phyloP scores from a whole-genome alignment of 1,139 yeast species.

The Diutina siamensis region DNA sequence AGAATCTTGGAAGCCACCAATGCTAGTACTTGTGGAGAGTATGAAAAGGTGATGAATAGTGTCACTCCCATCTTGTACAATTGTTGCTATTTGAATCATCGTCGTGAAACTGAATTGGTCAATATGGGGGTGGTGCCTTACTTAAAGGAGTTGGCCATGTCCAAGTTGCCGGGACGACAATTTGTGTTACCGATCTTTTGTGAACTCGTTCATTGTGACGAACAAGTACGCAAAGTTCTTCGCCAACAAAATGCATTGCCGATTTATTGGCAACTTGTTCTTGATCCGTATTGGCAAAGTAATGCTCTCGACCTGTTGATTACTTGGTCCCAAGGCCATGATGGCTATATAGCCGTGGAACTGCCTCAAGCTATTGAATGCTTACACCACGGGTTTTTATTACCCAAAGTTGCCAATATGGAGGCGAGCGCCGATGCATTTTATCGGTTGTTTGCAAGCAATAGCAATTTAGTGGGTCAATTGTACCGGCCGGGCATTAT shows the following conservation, averaged over 20 bases:
- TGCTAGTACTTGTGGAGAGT: conserved; percentile 17
- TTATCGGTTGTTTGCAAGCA: conserved; percentile 20
- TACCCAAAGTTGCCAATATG: conserved; percentile 28
- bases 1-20: conserved; percentile 20
- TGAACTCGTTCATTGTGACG: conserved; percentile 45
- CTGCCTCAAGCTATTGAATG: conserved; percentile 21
- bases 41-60: conserved; percentile 31
- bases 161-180: conserved; percentile 44
- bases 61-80: conserved; percentile 39
- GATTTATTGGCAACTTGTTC: conserved; percentile 35
- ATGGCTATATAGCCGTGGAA: conserved; percentile 15
- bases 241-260: conserved; percentile 30
- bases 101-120: conserved; percentile 42
- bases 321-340: conserved; percentile 26
- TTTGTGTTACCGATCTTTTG: conserved; percentile 53
- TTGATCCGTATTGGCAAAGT: conserved; percentile 62
- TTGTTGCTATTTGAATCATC: conserved; percentile 46
- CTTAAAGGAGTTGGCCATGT: conserved; percentile 32
- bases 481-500: conserved; percentile 21
- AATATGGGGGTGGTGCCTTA: conserved; percentile 42
- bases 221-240: conserved; percentile 25
- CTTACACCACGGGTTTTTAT: conserved; percentile 27
- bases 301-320: conserved; percentile 51
- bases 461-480: conserved; percentile 13
- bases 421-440: conserved; percentile 31